phyloP scores from a whole-genome alignment of 495 filamentous ascomycete species.

The Penicillium turbatum region DNA sequence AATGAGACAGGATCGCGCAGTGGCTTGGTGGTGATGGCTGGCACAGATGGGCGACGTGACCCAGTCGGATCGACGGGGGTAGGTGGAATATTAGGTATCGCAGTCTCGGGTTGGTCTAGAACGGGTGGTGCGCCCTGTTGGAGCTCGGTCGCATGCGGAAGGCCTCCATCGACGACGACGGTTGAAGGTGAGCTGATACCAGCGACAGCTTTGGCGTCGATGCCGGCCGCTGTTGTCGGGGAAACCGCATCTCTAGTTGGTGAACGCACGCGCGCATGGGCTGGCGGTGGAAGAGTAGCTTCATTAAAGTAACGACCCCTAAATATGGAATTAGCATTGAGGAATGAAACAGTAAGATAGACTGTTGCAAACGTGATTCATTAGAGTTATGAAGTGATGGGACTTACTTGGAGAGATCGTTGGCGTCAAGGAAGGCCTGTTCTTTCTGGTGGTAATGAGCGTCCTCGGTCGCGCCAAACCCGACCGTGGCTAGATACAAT shows the following conservation, averaged over 20 bases:
- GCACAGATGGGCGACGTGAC: constrained; percentile 10
- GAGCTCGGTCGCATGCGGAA: constrained; percentile 19
- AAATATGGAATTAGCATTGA: constrained; percentile 29
- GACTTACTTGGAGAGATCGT: constrained; percentile 74
- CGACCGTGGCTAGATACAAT: constrained; percentile 60
- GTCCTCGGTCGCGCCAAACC: constrained; percentile 52
- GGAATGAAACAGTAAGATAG: constrained; percentile 15
- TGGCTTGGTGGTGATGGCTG: constrained; percentile 11
- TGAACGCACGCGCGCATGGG: constrained; percentile 36
- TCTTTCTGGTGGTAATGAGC: constrained; percentile 49
- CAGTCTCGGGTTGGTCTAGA: neutral
- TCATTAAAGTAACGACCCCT: constrained; percentile 72
- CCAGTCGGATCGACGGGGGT: constrained; percentile 1
- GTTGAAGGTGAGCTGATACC: constrained; percentile 20
- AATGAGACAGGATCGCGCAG: constrained; percentile 11
- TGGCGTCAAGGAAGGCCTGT: constrained; percentile 63
- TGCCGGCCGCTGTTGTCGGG: constrained; percentile 13
- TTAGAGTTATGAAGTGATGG: constrained; percentile 12
- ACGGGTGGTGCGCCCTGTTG: constrained; percentile 17
- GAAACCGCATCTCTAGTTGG: constrained; percentile 26
- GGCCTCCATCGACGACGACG: constrained; percentile 12
- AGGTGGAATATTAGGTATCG: constrained; percentile 9
- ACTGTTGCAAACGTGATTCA: constrained; percentile 10
- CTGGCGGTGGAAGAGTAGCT: constrained; percentile 59
- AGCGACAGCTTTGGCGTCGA: constrained; percentile 17